Conservation (phyloP, 2,329 filamentous ascomycete species). For the Penicillium sp. region DNA sequence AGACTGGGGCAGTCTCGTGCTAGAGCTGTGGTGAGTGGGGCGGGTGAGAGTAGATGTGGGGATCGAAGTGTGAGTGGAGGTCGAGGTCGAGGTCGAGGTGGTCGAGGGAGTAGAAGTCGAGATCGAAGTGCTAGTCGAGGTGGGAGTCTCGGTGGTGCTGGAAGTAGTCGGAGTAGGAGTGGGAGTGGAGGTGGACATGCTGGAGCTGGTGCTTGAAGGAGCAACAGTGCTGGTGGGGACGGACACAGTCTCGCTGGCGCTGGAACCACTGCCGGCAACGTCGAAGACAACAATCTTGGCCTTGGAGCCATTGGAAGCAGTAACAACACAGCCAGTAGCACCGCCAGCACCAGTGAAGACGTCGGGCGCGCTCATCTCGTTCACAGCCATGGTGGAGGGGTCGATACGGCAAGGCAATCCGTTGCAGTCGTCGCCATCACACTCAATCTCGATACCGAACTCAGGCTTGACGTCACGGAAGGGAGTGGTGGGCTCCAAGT, state of each 20-base stretch:
- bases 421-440: slow-evolving; percentile 64
- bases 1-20: slow-evolving; percentile 19
- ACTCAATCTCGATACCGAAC: slow-evolving; percentile 70
- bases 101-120: slow-evolving; percentile 9
- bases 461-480: slow-evolving; percentile 60
- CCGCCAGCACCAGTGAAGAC: slow-evolving; percentile 64
- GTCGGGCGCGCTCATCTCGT: slow-evolving; percentile 57
- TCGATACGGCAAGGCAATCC: slow-evolving; percentile 74
- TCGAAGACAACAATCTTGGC: slow-evolving; percentile 67
- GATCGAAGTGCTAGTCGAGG: slow-evolving; percentile 15
- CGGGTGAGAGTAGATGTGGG: slow-evolving; percentile 14
- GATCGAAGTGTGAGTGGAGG: slow-evolving; percentile 6
- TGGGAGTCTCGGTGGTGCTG: slow-evolving; percentile 11
- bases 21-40: slow-evolving; percentile 7
- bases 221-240: slow-evolving; percentile 14
- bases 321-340: slow-evolving; percentile 73
- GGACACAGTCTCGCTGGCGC: slow-evolving; percentile 10
- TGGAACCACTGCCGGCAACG: slow-evolving; percentile 17
- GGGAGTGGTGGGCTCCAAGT: slow-evolving; percentile 52
- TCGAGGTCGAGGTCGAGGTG: slow-evolving; percentile 14
- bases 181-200: slow-evolving; percentile 5
- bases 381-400: slow-evolving; percentile 56
- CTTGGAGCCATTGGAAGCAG: slow-evolving; percentile 63
- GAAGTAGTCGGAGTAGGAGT: slow-evolving; percentile 12
- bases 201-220: slow-evolving; percentile 12